Conservation (phyloP, 345 rosid genomes). For the Melaleuca quinquenervia region DNA sequence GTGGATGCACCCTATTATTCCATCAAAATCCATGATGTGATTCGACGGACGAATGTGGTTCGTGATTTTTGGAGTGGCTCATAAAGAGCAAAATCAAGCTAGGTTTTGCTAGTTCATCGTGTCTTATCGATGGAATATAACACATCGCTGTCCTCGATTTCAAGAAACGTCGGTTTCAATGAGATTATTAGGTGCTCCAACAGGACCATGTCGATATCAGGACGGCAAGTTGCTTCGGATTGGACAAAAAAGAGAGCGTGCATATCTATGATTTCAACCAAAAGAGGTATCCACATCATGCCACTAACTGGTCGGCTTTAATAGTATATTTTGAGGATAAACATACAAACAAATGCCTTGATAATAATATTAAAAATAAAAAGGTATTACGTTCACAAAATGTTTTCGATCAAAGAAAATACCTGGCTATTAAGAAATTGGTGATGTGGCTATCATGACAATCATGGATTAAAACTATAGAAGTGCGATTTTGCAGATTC, state of each 20-base stretch:
- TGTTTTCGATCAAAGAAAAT: too few relatives aligned
- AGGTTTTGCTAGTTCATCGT: background rate
- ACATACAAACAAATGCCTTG: background rate
- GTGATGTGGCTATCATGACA: background rate
- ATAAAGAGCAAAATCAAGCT: background rate
- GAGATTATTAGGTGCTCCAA: background rate
- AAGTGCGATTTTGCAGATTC: too few relatives aligned
- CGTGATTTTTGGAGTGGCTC: background rate
- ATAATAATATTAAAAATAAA: background rate
- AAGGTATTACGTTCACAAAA: background rate
- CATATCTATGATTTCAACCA: background rate
- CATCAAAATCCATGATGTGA: background rate
- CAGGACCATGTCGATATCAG: background rate
- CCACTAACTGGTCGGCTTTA: background rate
- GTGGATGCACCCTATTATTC: background rate
- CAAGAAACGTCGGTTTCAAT: background rate
- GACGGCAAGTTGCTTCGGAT: background rate
- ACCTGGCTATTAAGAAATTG: too few relatives aligned
- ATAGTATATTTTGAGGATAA: background rate
- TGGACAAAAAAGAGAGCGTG: background rate
- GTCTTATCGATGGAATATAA: background rate
- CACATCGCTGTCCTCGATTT: background rate
- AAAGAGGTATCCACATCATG: background rate
- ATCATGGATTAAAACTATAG: too few relatives aligned
- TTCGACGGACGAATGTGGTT: background rate